These are phyloP conservation scores for Boehmeria nivea DNA, from an alignment of 306 rosid genomes.

Conservation along the genomic window DNA sequence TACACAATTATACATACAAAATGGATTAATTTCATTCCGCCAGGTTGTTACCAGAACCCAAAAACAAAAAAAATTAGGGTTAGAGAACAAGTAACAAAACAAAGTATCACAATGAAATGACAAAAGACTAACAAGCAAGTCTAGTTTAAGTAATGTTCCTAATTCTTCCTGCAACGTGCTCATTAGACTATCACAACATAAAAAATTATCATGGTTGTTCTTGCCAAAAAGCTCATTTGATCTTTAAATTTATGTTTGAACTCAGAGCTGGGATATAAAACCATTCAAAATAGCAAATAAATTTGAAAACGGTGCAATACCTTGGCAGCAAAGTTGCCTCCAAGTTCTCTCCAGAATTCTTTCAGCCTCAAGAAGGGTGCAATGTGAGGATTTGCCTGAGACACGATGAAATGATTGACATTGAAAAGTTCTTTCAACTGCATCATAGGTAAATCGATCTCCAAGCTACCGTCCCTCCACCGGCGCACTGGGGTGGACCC, in stretches of 20 bases:
- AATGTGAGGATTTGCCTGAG: conserved; percentile 95
- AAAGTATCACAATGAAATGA: background rate
- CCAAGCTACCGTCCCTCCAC: conserved; percentile 98
- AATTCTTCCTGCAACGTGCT: too few species aligned
- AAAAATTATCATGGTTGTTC: too few species aligned
- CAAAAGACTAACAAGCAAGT: background rate
- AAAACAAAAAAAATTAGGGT: too few species aligned
- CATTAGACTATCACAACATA: too few species aligned
- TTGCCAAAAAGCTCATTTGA: too few species aligned
- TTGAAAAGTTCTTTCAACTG: conserved; percentile 90
- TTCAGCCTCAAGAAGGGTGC: conserved; percentile 85
- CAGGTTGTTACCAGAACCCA: too few species aligned
- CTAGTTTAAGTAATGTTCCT: background rate
- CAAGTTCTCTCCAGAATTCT: conserved; percentile 68
- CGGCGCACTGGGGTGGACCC: conserved; percentile 69
- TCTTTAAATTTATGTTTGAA: too few species aligned
- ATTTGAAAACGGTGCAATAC: too few species aligned
- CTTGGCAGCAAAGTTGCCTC: conserved; percentile 97
- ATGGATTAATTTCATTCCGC: conserved; percentile 5
- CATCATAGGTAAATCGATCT: conserved; percentile 97
- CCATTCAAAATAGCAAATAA: background rate
- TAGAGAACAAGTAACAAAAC: too few species aligned
- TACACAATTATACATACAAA: conserved; percentile 27
- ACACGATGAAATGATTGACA: conserved; percentile 93
- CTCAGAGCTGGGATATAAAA: background rate